Conservation (phyloP, 805 yeast genomes). For the Teunomyces aglyptinius region DNA sequence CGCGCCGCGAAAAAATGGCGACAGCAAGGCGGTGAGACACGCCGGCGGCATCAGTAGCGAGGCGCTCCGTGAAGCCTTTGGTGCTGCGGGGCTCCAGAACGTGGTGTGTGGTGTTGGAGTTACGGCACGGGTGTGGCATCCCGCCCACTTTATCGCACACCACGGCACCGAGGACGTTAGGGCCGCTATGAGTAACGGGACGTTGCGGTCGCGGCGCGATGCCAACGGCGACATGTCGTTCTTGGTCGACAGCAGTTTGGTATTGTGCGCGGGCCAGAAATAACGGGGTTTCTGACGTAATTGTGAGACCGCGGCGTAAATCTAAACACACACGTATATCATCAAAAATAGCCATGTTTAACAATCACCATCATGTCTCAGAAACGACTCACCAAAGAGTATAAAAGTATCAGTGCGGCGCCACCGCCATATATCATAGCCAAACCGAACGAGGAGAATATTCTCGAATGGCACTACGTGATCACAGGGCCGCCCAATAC, state of each 20-base stretch:
- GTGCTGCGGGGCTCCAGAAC: slow-evolving; percentile 19
- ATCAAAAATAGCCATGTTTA: too few relatives aligned
- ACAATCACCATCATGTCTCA: slow-evolving; percentile 29
- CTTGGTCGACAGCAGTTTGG: not conserved
- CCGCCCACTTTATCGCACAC: slow-evolving; percentile 18
- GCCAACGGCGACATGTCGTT: not conserved
- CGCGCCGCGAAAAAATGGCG: not conserved
- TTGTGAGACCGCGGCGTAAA: not conserved
- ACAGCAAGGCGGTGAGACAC: slow-evolving; percentile 15
- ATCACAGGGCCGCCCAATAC: slow-evolving; percentile 91
- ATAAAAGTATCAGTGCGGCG: slow-evolving; percentile 67
- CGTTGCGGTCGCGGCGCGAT: slow-evolving; percentile 12
- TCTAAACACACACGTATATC: not conserved
- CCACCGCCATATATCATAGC: slow-evolving; percentile 88
- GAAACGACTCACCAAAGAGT: slow-evolving; percentile 69
- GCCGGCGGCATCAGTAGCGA: slow-evolving; percentile 33
- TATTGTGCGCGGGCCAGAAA: not conserved
- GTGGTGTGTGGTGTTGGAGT: slow-evolving; percentile 22
- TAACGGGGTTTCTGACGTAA: too few relatives aligned
- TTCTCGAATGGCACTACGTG: slow-evolving; percentile 91
- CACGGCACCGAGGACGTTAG: slow-evolving; percentile 19
- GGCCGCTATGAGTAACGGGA: slow-evolving; percentile 14
- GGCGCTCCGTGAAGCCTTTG: slow-evolving; percentile 20
- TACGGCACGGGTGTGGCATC: slow-evolving; percentile 22
- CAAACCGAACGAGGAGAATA: slow-evolving; percentile 82